phyloP scores from a whole-genome alignment of 257 asterid species.

The Paulownia fortunei region DNA sequence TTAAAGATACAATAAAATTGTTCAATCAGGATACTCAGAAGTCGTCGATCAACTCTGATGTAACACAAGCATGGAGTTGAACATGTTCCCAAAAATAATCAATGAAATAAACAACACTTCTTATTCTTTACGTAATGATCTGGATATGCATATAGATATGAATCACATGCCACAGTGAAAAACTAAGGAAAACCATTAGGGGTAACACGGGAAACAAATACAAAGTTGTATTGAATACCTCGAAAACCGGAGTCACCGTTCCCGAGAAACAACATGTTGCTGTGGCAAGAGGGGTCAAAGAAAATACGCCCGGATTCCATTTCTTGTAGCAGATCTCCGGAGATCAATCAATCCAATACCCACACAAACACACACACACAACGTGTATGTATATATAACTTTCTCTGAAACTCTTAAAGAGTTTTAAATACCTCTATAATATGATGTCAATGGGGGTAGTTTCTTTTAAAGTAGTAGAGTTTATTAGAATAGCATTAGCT shows the following conservation, averaged over 20 bases:
- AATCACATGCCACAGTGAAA: background rate
- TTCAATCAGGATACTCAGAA: no score
- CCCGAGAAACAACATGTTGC: slow-evolving; percentile 77
- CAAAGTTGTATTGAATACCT: slow-evolving; percentile 48
- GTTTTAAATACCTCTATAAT: slow-evolving; percentile 25
- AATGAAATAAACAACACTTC: background rate
- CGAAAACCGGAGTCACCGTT: slow-evolving; percentile 65
- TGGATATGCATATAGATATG: background rate
- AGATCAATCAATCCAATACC: slow-evolving; percentile 32
- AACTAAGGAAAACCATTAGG: background rate
- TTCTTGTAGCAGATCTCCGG: slow-evolving; percentile 44
- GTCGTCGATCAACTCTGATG: no score
- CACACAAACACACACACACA: slow-evolving; percentile 24
- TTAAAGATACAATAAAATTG: no score
- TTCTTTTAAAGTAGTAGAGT: slow-evolving; percentile 19
- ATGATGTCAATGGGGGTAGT: slow-evolving; percentile 18
- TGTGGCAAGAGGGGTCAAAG: slow-evolving; percentile 74
- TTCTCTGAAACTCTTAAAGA: slow-evolving; percentile 32
- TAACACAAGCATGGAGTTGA: no score
- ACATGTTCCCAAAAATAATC: background rate
- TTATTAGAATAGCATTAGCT: slow-evolving; percentile 80
- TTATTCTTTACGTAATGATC: background rate
- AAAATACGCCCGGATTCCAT: slow-evolving; percentile 86
- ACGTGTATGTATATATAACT: slow-evolving; percentile 36
- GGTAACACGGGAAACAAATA: background rate